Evolutionary conservation across 2,329 filamentous ascomycete species (phyloP).

Genomic region (Aspergillus sclerotialis): DNA sequence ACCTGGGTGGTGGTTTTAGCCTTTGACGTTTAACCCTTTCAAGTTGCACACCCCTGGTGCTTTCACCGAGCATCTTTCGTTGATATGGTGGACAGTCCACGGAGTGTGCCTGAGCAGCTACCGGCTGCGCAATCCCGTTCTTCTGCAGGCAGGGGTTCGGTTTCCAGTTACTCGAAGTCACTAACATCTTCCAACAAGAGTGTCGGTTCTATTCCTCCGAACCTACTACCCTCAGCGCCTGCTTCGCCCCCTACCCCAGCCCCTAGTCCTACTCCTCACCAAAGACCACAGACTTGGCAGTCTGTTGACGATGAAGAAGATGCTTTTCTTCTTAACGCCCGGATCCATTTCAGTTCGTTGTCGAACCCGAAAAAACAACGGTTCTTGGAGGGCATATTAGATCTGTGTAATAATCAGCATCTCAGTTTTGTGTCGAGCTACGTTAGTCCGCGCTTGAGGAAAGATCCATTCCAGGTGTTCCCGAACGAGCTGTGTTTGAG

Average conservation of each 20-base stretch:
- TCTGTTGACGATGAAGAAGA: conserved; percentile 62
- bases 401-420: conserved; percentile 90
- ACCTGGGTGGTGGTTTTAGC: conserved; percentile 7
- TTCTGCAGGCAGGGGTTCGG: conserved; percentile 21
- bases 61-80: conserved; percentile 19
- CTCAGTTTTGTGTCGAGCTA: conserved; percentile 95
- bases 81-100: conserved; percentile 23
- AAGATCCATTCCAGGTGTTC: conserved; percentile 87
- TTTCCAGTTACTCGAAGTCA: conserved; percentile 24
- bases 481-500: conserved; percentile 89
- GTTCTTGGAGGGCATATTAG: conserved; percentile 79
- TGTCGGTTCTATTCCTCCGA: conserved; percentile 48
- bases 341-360: conserved; percentile 72
- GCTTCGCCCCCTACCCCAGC: conserved; percentile 62
- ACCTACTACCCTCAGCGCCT: conserved; percentile 57
- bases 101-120: conserved; percentile 20
- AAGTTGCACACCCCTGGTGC: conserved; percentile 13
- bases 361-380: conserved; percentile 69
- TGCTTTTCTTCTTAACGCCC: conserved; percentile 69
- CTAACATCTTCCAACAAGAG: conserved; percentile 47
- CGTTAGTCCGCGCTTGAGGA: conserved; percentile 87
- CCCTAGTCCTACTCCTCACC: conserved; percentile 58
- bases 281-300: conserved; percentile 48
- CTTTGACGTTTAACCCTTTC: neutral
- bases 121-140: conserved; percentile 21